phyloP scores from a whole-genome alignment of 2,329 filamentous ascomycete species.

The Cordyceps fumosorosea region DNA sequence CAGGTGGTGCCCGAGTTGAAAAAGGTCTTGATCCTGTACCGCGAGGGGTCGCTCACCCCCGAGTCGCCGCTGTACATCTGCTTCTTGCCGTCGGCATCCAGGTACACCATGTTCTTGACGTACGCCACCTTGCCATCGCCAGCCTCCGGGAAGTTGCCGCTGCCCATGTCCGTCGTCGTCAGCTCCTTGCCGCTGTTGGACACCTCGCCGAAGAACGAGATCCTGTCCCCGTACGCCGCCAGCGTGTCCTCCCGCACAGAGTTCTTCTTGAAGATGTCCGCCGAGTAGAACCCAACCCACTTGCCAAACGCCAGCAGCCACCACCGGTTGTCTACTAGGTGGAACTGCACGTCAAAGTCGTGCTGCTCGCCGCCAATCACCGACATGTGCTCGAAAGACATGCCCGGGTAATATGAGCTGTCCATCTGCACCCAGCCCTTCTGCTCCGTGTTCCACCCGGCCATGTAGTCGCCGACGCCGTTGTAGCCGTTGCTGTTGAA shows the following conservation, averaged over 20 bases:
- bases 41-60: constrained; percentile 14
- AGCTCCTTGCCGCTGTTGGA: constrained; percentile 17
- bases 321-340: constrained; percentile 17
- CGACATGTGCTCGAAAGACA: constrained; percentile 14
- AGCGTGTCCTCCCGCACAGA: constrained; percentile 13
- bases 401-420: constrained; percentile 16
- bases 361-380: constrained; percentile 14
- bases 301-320: constrained; percentile 16
- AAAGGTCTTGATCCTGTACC: constrained; percentile 14
- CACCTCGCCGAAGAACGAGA: constrained; percentile 19
- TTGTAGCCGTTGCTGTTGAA: constrained; percentile 18
- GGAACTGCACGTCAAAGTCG: constrained; percentile 15
- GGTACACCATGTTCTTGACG: constrained; percentile 17
- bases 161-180: constrained; percentile 20
- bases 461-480: constrained; percentile 14
- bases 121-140: constrained; percentile 17
- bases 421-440: constrained; percentile 19
- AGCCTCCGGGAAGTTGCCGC: constrained; percentile 18
- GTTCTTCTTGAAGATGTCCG: constrained; percentile 13
- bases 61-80: constrained; percentile 9
- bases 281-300: constrained; percentile 19
- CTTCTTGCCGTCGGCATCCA: constrained; percentile 5
- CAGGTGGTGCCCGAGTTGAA: constrained; percentile 16
- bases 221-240: constrained; percentile 9
- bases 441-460: constrained; percentile 17